Base-by-base conservation (phyloP, 2,329 filamentous ascomycete species). In the Diaporthe sp. region DNA sequence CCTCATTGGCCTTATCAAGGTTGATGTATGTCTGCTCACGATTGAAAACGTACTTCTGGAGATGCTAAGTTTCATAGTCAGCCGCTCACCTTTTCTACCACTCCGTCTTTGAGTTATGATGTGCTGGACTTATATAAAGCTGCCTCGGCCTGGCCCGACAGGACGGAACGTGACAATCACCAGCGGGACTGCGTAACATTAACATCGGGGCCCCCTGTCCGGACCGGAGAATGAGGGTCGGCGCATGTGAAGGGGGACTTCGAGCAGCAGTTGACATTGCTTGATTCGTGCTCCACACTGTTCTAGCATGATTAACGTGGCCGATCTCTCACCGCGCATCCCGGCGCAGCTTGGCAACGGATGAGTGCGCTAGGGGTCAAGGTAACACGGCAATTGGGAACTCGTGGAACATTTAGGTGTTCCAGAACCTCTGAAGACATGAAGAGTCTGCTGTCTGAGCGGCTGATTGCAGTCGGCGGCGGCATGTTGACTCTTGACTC, bases 111-210 rank as follows among this genome's bases (percentile, higher is more conserved):
- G 42, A 35, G 38, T 28, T 42, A 35, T 35, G 42, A 17, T 50
- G 22, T 50, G 42, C 42, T 66, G 42, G 42, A n/a, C 12, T 15
- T 17, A 15, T n/a, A 28, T 66, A 19, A 67, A 52, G 61, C 61
- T 40, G 64, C 64, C 64, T 67, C 64, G 45, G 64, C 33, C 45
- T 54, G 64, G n/a, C 30, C 64, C 47, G 64, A 68, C 33, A 40
- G 47, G 33, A 28, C 47, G 64, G 45, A 54, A 33, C 45, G 47
- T 68, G 64, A 68, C 10, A 52, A 40, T n/a, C 17, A 52, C 4
- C 64, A 68, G 33, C 13, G 57, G 57, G n/a, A 12, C 35, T 25
- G 57, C 33, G 57, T 60, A 40, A 60, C 13, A 40, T 40, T 60
- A 40, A 60, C 13, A 40, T 40, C 47, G n/a, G 47, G 64, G 64